Evolutionary conservation across 2,329 filamentous ascomycete genomes (phyloP).

Genomic region (Pleochaeta shiraiana): DNA sequence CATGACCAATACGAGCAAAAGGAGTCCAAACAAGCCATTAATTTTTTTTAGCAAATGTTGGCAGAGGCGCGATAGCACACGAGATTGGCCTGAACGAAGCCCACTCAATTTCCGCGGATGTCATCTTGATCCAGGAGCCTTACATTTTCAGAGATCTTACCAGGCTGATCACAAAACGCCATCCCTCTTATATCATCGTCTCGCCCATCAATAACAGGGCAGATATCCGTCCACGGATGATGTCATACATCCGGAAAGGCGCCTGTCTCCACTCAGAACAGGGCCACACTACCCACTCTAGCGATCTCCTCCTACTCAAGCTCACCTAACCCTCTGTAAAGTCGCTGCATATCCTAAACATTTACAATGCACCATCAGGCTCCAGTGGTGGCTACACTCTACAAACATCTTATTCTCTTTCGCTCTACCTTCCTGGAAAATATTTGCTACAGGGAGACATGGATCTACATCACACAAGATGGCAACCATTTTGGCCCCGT

Average conservation of each 20-base stretch:
- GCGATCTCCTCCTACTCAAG: not conserved
- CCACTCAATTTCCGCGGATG: not conserved
- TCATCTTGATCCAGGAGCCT: not conserved
- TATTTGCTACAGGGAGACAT: not conserved
- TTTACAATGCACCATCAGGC: not conserved
- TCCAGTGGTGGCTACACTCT: not conserved
- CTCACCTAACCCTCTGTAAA: not conserved
- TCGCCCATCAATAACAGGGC: not conserved
- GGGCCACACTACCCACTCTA: not conserved
- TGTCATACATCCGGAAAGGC: not conserved
- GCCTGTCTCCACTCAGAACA: not conserved
- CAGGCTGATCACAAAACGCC: not conserved
- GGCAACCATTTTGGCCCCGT: not conserved
- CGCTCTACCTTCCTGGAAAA: no score
- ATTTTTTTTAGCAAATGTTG: no score
- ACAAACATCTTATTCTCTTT: not conserved
- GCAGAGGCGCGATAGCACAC: not conserved
- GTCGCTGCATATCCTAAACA: not conserved
- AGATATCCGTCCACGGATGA: not conserved
- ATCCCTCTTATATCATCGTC: not conserved
- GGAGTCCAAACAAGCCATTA: no score
- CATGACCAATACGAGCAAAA: no score
- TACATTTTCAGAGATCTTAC: not conserved
- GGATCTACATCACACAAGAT: not conserved
- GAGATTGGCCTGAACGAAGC: not conserved